Base-by-base conservation (phyloP, 1,284 basidiomycete genomes). In the Ganoderma multipileum region DNA sequence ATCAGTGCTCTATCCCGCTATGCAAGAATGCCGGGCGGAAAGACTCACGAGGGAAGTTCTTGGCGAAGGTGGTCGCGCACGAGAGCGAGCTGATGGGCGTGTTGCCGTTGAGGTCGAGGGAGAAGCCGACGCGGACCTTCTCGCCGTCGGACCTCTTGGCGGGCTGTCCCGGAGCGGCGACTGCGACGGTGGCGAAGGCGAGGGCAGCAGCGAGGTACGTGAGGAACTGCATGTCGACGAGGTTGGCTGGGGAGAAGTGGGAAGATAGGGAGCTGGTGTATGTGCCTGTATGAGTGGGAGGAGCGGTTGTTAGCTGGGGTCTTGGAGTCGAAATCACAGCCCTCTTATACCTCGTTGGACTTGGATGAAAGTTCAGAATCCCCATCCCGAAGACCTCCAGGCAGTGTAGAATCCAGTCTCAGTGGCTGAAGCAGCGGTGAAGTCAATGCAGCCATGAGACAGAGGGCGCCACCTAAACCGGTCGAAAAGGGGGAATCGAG, bases 41-140 rank as follows among this genome's bases (percentile, higher is more conserved):
- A 38, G n/a, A 58, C 55, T 58, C 5, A 58, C 55, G 33, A 58
- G 55, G 33, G 55, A 36, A 58, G 33, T 58, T 58, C 33, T 58
- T 33, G 7, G 30, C 55, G 36, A 58, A 58, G 55, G 30, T 33
- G 55, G 20, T 20, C 33, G 55, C n/a, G 33, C 55, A 58, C 33
- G 55, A 20, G 36, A 58, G 55, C 36, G 55, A 36, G n/a, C 55
- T 12, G 20, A 58, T 9, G n/a, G 33, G 30, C 28, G 55, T 58
- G 55, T n/a, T 58, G 33, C 18, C 8, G 33, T 58, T 38, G 20
- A 58, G 55, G 20, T 58, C 55, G 55, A 58, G 55, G n/a, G 55
- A 36, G 33, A 33, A 58, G 33, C 55, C 55, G 18, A 58, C 55
- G 9, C 36, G 55, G 55, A 58, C 55, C 33, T n/a, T 58, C 55